Evolutionary conservation across 1,139 yeast genomes (phyloP).

Genomic region (Yamadazyma pseudoaaseri): DNA sequence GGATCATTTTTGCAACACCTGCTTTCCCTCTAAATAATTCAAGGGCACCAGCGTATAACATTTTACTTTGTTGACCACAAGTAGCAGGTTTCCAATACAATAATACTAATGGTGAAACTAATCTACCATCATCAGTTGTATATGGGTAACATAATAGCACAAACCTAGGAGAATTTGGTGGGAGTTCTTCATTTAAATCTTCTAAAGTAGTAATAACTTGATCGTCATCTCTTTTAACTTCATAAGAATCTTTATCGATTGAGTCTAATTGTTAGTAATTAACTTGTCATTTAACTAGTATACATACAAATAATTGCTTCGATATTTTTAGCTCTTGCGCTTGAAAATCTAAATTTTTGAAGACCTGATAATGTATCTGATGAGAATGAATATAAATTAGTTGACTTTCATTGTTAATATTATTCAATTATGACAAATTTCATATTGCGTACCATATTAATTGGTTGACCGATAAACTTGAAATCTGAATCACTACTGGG

Average conservation of each 20-base stretch:
- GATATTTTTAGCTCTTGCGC: slow-evolving; percentile 61
- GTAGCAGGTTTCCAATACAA: slow-evolving; percentile 87
- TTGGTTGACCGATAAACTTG: too few species aligned
- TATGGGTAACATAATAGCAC: slow-evolving; percentile 77
- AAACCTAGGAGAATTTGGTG: slow-evolving; percentile 79
- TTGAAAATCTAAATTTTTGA: slow-evolving; percentile 68
- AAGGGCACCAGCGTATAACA: slow-evolving; percentile 89
- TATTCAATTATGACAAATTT: too few species aligned
- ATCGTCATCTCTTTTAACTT: slow-evolving; percentile 49
- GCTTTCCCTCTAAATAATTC: slow-evolving; percentile 77
- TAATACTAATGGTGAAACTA: slow-evolving; percentile 70
- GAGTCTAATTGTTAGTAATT: slow-evolving; percentile 30
- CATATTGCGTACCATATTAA: too few species aligned
- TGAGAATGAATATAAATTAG: slow-evolving; percentile 60
- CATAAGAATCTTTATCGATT: slow-evolving; percentile 57
- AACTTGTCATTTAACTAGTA: too few species aligned
- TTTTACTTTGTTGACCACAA: slow-evolving; percentile 70
- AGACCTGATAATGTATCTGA: slow-evolving; percentile 60
- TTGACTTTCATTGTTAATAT: slow-evolving; percentile 22
- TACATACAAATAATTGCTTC: slow-evolving; percentile 65
- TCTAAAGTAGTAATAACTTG: slow-evolving; percentile 48
- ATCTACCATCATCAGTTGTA: slow-evolving; percentile 67
- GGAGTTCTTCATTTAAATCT: slow-evolving; percentile 70
- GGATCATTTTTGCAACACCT: slow-evolving; percentile 66
- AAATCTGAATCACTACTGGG: too few species aligned